A percentile compares a stretch with the other conserved stretches of the same genome.
Evolutionary conservation across 164 flowering plant genomes (phyloP).

Genomic region (Aristolochia californica): DNA sequence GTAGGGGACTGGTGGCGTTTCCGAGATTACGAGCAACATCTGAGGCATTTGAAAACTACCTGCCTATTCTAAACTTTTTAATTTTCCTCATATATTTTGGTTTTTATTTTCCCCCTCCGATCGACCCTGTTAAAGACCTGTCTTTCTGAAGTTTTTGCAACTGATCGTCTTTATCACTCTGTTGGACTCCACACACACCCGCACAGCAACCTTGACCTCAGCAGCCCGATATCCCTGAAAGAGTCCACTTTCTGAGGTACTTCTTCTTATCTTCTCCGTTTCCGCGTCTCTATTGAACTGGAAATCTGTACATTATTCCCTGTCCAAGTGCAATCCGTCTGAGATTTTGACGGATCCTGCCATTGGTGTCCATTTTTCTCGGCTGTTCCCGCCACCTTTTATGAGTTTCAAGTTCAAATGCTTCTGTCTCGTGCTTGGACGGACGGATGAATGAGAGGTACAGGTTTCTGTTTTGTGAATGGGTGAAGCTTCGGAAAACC

Average conservation of each 20-base stretch:
- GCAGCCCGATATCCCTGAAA: neutral
- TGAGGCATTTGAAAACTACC: neutral
- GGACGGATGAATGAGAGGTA: conserved; percentile 23
- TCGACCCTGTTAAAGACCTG: neutral
- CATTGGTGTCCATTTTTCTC: neutral
- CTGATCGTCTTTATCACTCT: no score
- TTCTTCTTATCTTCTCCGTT: neutral
- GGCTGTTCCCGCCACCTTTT: neutral
- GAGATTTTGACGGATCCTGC: neutral
- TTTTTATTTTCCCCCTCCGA: neutral
- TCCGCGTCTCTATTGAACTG: neutral
- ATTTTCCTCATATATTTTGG: neutral
- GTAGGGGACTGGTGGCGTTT: neutral
- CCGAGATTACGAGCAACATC: neutral
- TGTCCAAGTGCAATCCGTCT: neutral
- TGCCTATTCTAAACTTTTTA: neutral
- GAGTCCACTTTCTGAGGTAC: neutral
- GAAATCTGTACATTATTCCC: neutral
- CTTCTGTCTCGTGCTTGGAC: neutral
- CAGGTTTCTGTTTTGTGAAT: conserved; percentile 24
- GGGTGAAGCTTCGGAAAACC: conserved; percentile 18
- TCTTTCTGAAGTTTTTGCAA: neutral
- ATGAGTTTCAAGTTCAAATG: neutral
- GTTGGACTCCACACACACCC: no score
- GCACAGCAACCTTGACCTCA: neutral